phyloP scores from a whole-genome alignment of 768 basidiomycete species.

The Lactifluus pinguis region DNA sequence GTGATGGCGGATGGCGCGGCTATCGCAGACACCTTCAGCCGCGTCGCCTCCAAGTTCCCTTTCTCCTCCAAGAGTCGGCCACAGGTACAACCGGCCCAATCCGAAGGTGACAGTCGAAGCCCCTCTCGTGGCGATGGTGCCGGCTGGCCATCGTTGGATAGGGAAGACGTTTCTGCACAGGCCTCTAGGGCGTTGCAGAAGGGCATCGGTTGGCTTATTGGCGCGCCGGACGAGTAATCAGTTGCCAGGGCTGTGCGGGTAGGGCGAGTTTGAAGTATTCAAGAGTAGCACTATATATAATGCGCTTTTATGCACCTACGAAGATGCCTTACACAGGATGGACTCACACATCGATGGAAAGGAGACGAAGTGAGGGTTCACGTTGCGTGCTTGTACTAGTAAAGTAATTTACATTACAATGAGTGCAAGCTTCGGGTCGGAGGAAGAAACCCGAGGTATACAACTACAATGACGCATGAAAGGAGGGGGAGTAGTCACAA shows the following conservation, averaged over 20 bases:
- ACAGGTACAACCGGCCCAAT: conserved; percentile 54
- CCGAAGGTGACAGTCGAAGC: conserved; percentile 29
- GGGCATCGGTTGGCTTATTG: conserved; percentile 95
- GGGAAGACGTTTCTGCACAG: conserved; percentile 60
- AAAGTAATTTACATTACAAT: background rate
- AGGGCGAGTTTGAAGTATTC: background rate
- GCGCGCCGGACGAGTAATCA: conserved; percentile 50
- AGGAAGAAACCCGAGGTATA: background rate
- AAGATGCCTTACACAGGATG: background rate
- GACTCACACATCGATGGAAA: background rate
- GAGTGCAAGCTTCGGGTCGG: background rate
- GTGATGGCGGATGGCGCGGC: conserved; percentile 73
- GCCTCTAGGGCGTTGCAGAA: conserved; percentile 74
- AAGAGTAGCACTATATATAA: background rate
- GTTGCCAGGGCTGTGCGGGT: background rate
- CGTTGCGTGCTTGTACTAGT: background rate
- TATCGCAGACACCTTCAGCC: conserved; percentile 70
- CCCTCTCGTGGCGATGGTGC: conserved; percentile 31
- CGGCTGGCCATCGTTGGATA: conserved; percentile 30
- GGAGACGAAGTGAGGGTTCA: background rate
- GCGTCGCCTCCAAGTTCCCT: conserved; percentile 29
- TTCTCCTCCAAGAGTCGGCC: conserved; percentile 9
- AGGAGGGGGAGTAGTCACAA: background rate
- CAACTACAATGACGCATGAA: background rate
- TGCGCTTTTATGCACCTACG: background rate